These are phyloP conservation scores for Cornus florida DNA, from an alignment of 148 eudicot genomes.

Conservation along the genomic window DNA sequence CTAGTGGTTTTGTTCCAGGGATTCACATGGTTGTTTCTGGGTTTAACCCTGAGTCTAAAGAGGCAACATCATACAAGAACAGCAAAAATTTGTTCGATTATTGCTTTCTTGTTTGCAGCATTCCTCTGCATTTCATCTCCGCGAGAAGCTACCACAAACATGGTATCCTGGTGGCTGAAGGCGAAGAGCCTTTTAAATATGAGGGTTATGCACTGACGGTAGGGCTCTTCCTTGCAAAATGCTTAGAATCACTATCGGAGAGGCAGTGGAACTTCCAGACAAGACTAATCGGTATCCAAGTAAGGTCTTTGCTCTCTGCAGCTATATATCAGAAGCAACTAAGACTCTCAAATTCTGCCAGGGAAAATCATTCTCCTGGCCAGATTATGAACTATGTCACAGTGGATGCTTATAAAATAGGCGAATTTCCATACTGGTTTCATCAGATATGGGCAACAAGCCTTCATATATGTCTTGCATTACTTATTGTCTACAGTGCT, in stretches of 20 bases:
- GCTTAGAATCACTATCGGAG: constrained; percentile 48
- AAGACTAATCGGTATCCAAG: constrained; percentile 45
- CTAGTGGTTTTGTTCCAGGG: constrained; percentile 32
- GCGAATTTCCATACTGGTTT: constrained; percentile 62
- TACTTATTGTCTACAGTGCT: constrained; percentile 29
- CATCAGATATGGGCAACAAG: constrained; percentile 57
- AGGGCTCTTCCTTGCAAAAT: constrained; percentile 34
- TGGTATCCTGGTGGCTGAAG: constrained; percentile 21
- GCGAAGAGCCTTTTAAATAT: constrained; percentile 21
- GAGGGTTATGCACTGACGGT: constrained; percentile 37
- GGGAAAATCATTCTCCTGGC: constrained; percentile 37
- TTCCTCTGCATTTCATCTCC: constrained; percentile 23
- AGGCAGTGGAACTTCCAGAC: constrained; percentile 52
- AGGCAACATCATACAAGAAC: not conserved
- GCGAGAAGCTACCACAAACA: constrained; percentile 5
- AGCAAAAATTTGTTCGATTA: constrained; percentile 3
- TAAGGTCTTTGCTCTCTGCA: constrained; percentile 51
- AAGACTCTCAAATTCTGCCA: constrained; percentile 40
- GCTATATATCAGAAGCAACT: constrained; percentile 54
- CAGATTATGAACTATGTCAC: constrained; percentile 53
- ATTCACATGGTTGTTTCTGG: constrained; percentile 26
- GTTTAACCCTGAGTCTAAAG: constrained; percentile 17
- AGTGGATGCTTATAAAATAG: constrained; percentile 56
- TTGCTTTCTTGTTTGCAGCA: constrained; percentile 20
- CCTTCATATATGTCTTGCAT: constrained; percentile 45